Evolutionary conservation across 306 rosid genomes (phyloP), one percentile per base, ranked within the genome.

Genomic region (Elaeagnus macrophylla): DNA sequence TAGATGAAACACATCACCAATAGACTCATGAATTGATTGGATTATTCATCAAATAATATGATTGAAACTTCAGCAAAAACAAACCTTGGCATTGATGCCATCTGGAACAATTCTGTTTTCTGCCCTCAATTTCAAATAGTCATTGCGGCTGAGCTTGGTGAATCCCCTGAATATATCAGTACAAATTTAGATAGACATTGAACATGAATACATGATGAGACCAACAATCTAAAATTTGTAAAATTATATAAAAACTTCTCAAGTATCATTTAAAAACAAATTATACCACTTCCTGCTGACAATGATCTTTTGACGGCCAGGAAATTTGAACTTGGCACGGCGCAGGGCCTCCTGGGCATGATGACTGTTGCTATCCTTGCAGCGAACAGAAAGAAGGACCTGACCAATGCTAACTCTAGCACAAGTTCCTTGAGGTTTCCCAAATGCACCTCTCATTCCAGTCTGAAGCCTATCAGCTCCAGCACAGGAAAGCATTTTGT

Each of bases 401-500:
- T 88, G 96, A 0, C 96, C 95, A 7, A 88, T 88, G 16, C 13
- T 74, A 2, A 88, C 95, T 70, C 96, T 71, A 0, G 96, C 95
- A 16, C 94, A 88, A 9, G 84, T 78, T 43, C 95, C 97, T 1
- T 35, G 86, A 5, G 97, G 95, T 41, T 89, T 89, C 17, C 97
- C 86, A 43, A 89, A 89, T 13, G 97, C 95, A 0, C 93, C 93
- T 10, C 95, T 81, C 93, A 88, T 88, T 0, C 97, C 97, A 0
- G 91, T 88, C 72, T 88, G 95, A 32, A 84, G 83, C 89, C 95
- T 78, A 65, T 89, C 89, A 1, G 94, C 96, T 1, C 97, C 95
- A 18, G 97, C 97, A 45, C 97, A 85, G 3, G 95, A 88, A 39
- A 88, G 84, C 97, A 88, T 88, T 81, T 88, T 88, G 64, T 88